Percentiles rank a stretch among this genome's conserved stretches.
phyloP scores from a whole-genome alignment of 176 grass and related monocot species.

The Dendrocalamus sinicus region DNA sequence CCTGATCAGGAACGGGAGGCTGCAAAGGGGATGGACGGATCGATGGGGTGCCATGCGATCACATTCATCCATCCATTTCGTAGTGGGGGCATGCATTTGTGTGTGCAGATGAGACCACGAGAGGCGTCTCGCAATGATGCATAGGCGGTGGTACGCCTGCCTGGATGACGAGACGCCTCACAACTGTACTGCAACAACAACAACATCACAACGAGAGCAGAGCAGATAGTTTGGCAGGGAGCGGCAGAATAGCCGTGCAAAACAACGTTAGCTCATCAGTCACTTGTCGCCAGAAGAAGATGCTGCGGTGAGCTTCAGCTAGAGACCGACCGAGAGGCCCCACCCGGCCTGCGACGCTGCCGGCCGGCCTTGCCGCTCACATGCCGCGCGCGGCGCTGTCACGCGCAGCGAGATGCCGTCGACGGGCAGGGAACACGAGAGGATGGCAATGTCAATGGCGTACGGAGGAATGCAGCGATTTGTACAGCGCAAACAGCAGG shows the following conservation, averaged over 20 bases:
- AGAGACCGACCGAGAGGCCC: neutral
- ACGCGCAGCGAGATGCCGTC: no score
- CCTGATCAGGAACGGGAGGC: neutral
- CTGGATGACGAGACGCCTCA: no score
- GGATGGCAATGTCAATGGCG: no score
- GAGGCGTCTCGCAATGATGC: neutral
- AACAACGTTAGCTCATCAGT: neutral
- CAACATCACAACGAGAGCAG: neutral
- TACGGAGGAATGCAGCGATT: neutral
- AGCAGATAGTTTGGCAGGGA: neutral
- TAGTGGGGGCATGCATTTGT: neutral
- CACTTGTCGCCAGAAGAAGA: neutral
- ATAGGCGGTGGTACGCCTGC: no score
- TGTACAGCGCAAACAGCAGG: neutral
- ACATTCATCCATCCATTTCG: neutral
- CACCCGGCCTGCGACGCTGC: neutral
- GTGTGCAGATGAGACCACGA: neutral
- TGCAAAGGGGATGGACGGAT: conserved; percentile 18
- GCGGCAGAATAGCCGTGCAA: neutral
- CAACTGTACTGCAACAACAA: neutral
- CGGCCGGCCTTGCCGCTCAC: no score
- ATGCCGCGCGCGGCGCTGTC: no score
- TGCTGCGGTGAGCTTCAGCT: neutral
- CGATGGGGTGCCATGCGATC: conserved; percentile 12
- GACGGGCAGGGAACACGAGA: no score